These are phyloP conservation scores for Pisolithus marmoratus DNA, from an alignment of 768 basidiomycete species.

Conservation along the genomic window DNA sequence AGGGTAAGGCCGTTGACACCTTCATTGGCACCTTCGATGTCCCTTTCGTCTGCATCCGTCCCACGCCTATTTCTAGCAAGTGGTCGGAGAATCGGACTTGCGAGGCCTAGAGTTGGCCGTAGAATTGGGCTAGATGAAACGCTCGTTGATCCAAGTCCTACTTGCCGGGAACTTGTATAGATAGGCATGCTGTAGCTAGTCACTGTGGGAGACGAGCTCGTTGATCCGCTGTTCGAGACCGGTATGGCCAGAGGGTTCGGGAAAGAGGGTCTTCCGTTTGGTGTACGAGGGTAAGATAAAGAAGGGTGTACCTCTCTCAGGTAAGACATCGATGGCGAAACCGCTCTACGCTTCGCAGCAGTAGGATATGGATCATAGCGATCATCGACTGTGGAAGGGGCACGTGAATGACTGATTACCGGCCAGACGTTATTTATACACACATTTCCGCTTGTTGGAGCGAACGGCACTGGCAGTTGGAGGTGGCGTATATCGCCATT, in stretches of 20 bases:
- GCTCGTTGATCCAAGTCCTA: conserved; percentile 39
- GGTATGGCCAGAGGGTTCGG: conserved; percentile 63
- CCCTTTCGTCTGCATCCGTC: conserved; percentile 56
- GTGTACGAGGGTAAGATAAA: conserved; percentile 41
- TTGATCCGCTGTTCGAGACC: conserved; percentile 52
- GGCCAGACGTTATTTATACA: conserved; percentile 19
- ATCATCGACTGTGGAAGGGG: conserved; percentile 55
- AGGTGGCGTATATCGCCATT: conserved; percentile 81
- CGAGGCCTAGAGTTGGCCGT: conserved; percentile 61
- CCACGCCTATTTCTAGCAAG: conserved; percentile 49
- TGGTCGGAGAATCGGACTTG: conserved; percentile 73
- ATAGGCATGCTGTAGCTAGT: conserved; percentile 41
- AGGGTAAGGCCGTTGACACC: conserved; percentile 62
- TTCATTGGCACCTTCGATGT: conserved; percentile 75
- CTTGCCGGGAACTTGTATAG: conserved; percentile 31
- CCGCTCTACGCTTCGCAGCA: conserved; percentile 73
- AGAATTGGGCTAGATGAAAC: conserved; percentile 73
- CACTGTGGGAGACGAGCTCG: conserved; percentile 70
- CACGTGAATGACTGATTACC: conserved; percentile 7
- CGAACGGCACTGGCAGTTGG: conserved; percentile 73
- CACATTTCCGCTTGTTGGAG: conserved; percentile 78
- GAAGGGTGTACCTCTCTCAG: conserved; percentile 56
- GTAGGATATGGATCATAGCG: conserved; percentile 81
- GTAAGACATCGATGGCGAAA: conserved; percentile 71
- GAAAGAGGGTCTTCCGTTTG: conserved; percentile 56